Evolutionary conservation across 177 flowering plant genomes (phyloP).

Genomic region (Vitis hybrid): DNA sequence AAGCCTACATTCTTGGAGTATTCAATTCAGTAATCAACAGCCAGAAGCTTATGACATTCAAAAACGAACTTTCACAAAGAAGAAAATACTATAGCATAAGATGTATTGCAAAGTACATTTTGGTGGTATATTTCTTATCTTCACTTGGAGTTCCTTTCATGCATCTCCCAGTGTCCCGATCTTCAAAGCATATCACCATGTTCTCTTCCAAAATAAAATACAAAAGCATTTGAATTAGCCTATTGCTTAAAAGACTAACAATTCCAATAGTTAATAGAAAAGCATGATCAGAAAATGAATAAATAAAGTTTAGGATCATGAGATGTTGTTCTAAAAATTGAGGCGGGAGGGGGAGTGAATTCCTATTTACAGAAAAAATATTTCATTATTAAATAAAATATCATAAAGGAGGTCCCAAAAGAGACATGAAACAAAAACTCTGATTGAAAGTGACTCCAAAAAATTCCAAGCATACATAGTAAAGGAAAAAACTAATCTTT

Average conservation of each 20-base stretch:
- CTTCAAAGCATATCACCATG: constrained; percentile 95
- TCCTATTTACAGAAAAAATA: too few species aligned
- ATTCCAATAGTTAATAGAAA: neutral
- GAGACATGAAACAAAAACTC: neutral
- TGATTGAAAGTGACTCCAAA: neutral
- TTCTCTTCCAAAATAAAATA: constrained; percentile 57
- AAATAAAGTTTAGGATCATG: neutral
- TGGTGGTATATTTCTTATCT: constrained; percentile 47
- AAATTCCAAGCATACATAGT: neutral
- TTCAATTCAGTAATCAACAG: neutral
- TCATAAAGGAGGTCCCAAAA: neutral
- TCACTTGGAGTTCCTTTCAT: constrained; percentile 51
- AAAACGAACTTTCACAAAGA: too few species aligned
- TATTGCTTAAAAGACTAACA: neutral
- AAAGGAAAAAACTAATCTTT: neutral
- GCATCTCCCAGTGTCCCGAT: constrained; percentile 74
- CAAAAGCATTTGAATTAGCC: constrained; percentile 6
- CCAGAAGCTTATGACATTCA: neutral
- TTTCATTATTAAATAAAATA: neutral
- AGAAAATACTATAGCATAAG: neutral
- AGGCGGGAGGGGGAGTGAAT: too few species aligned
- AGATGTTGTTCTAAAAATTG: neutral
- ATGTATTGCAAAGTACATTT: constrained; percentile 50
- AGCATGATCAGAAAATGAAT: constrained; percentile 6
- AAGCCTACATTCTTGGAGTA: neutral